phyloP scores from a whole-genome alignment of 2,329 filamentous ascomycete species.

The Nectriaceae sp. region DNA sequence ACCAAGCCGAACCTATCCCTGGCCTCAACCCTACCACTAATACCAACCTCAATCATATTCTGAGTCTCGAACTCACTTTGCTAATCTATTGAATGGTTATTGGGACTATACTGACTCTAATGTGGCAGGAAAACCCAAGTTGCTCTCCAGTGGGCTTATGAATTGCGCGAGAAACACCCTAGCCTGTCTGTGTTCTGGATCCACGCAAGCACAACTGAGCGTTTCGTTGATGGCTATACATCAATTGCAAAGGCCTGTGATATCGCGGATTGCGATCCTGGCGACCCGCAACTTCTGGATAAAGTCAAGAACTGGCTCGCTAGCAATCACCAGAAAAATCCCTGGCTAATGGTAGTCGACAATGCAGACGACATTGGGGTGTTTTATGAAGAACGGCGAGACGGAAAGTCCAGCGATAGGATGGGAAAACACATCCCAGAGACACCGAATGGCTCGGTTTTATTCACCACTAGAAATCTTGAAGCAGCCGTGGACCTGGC shows the following conservation, averaged over 20 bases:
- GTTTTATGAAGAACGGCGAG: background rate
- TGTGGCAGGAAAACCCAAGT: background rate
- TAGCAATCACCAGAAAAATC: background rate
- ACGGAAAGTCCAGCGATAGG: background rate
- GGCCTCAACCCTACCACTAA: too few relatives aligned
- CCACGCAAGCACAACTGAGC: background rate
- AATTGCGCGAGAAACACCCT: background rate
- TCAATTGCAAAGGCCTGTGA: background rate
- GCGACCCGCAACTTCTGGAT: background rate
- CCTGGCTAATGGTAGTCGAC: conserved; percentile 4
- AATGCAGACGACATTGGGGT: conserved; percentile 2
- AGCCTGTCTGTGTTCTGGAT: background rate
- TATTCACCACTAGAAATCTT: background rate
- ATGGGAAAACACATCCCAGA: background rate
- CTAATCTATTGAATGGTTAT: too few relatives aligned
- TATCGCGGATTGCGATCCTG: background rate
- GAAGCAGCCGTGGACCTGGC: background rate
- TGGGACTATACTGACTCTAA: background rate
- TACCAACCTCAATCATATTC: too few relatives aligned
- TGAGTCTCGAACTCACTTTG: background rate
- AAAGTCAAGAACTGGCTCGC: background rate
- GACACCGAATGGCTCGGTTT: background rate
- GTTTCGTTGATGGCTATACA: background rate
- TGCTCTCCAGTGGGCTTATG: background rate
- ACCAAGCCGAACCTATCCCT: too few relatives aligned